Evolutionary conservation across 2,329 filamentous ascomycete species (phyloP), one percentile per base, ranked within the genome.

Genomic region (Fragosphaeria purpurea): DNA sequence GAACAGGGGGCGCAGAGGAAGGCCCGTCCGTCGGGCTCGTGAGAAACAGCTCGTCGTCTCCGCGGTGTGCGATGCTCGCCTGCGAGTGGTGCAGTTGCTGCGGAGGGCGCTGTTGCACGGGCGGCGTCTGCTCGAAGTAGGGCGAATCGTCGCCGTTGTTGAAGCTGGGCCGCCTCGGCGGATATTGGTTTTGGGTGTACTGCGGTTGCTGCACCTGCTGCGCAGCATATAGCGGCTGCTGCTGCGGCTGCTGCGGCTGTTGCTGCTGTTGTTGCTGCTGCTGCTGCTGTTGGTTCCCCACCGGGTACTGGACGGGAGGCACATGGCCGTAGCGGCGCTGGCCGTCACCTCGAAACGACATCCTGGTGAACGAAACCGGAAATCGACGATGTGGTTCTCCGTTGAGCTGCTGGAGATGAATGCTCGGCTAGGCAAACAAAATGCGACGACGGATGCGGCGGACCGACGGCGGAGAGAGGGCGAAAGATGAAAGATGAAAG

Each of bases 141-240:
- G 70, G 67, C 45, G 74, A 71, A 63, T 91, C 86, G 64, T 93
- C 87, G 56, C 84, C 86, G 57, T 76, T 80, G 64, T 88, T 83
- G 70, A 87, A 89, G 70, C 85, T 91, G 46, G 79, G 76, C 56
- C 80, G 76, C 57, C 85, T 75, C 42, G 62, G 63, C 6, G 70
- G 65, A 56, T 71, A 69, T 39, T 61, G 52, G 45, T 65, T 61
- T 53, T 68, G 65, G 42, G 69, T 65, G 34, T 57, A 55, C 22
- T 50, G 49, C 13, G 46, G 34, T n/a, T 49, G 48, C 3, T 34
- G 11, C 9, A n/a, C 32, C 7, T 37, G 40, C n/a, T 13, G 31
- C 11, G 37, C 40, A 22, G 35, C 30, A 35, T 46, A 33, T 35
- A 50, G 51, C 39, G 44, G 46, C 5, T 44, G 51, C 12, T 45